Base-by-base conservation (phyloP, 306 rosid genomes). In the Dryas alaskensis region DNA sequence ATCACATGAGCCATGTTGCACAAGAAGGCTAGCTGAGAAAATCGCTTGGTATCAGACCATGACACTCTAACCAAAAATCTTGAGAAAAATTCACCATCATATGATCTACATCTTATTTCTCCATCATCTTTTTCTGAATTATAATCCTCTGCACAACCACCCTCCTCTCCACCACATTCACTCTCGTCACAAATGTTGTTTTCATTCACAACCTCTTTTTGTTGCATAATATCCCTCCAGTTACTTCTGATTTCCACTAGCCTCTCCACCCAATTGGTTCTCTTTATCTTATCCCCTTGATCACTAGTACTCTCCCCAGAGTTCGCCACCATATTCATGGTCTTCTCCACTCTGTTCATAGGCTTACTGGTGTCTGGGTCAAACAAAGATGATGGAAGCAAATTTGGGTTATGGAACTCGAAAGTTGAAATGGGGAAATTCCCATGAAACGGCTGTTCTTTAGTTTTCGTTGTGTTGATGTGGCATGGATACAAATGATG, bases 1-100 rank as follows among this genome's bases (percentile, higher is more conserved):
- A 94, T 87, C 60, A 83, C 91, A 72, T 87, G 89, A n/a, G 95
- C 96, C 84, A 88, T 91, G 87, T 91, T 91, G 82, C 94, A 73
- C 14, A 94, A 82, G 67, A 89, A 88, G 53, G 97, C 92, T 9
- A 86, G 79, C 78, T 86, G 77, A 71, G 97, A 91, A 79, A 85
- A 88, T 10, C 71, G 65, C 73, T 88, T 80, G 49, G 89, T 85
- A 73, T 82, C 90, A 43, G 89, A 87, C 96, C 84, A 85, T 61
- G 94, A 82, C 54, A 91, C 96, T 67, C 66, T 67, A 39, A 25
- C 83, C 76, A 94, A 86, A 87, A 83, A 87, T 51, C 77, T 82
- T 0, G 96, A 82, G 87, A 94, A 94, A 17, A 82, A 75, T 42
- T 89, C 86, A 4, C 67, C 77, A 66, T 45, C 66, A 58, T 70